Percentiles rank a stretch among this genome's conserved stretches.
These are phyloP conservation scores for Diospyros kaki DNA, from an alignment of 148 eudicot species.

Conservation along the genomic window DNA sequence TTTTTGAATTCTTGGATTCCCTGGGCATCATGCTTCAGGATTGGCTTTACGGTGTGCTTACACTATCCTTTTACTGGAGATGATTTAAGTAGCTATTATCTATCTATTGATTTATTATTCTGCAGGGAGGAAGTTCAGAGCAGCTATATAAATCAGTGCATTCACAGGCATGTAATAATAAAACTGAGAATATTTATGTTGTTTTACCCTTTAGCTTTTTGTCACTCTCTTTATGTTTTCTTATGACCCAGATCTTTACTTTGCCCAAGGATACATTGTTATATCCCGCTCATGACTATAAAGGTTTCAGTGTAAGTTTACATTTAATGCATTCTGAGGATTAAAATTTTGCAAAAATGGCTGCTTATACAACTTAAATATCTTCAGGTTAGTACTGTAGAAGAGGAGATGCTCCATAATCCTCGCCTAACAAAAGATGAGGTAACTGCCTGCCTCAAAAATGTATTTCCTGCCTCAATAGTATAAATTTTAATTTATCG, in stretches of 20 bases:
- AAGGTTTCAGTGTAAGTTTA: constrained; percentile 76
- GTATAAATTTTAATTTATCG: background rate
- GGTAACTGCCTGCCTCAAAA: constrained; percentile 32
- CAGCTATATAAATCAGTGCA: constrained; percentile 84
- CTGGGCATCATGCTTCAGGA: background rate
- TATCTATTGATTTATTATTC: background rate
- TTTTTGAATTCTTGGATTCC: background rate
- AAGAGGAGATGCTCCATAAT: constrained; percentile 82
- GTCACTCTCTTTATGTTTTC: constrained; percentile 15
- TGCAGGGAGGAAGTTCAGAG: constrained; percentile 87
- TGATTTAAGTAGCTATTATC: background rate
- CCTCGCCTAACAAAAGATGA: constrained; percentile 88
- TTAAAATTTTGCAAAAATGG: background rate
- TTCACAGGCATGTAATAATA: constrained; percentile 63
- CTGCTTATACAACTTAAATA: constrained; percentile 8
- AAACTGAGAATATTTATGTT: background rate
- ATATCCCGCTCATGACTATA: constrained; percentile 98
- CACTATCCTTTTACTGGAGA: background rate
- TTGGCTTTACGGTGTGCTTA: background rate
- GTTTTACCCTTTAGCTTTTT: background rate
- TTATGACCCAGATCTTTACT: constrained; percentile 68
- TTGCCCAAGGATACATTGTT: constrained; percentile 81
- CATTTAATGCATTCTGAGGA: background rate
- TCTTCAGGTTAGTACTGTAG: constrained; percentile 84
- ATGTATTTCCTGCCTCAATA: background rate